phyloP scores from a whole-genome alignment of 2,329 filamentous ascomycete genomes.

The Phaeoacremonium minimum region DNA sequence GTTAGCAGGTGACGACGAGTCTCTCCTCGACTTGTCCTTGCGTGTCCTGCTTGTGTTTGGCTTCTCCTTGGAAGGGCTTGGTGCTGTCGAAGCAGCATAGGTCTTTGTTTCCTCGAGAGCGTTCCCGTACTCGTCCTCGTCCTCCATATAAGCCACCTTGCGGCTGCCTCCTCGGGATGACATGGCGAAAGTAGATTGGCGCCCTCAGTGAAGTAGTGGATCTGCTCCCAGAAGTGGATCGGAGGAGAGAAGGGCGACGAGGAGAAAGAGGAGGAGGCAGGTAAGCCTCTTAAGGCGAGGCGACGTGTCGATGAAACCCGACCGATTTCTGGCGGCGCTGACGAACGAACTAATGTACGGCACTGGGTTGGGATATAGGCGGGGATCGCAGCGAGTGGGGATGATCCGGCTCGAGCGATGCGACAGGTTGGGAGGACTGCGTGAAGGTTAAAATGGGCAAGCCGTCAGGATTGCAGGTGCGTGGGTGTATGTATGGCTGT shows the following conservation, averaged over 20 bases:
- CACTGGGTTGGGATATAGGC: too few relatives aligned
- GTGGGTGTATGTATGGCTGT: too few relatives aligned
- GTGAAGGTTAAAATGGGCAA: too few relatives aligned
- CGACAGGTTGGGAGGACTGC: too few relatives aligned
- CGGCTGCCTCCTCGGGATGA: slow-evolving; percentile 27
- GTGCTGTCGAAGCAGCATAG: slow-evolving; percentile 44
- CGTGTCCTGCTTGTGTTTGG: slow-evolving; percentile 49
- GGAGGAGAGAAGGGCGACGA: not conserved
- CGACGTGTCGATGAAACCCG: not conserved
- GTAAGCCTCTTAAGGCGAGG: not conserved
- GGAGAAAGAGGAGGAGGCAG: not conserved
- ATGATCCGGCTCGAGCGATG: too few relatives aligned
- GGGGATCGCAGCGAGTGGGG: too few relatives aligned
- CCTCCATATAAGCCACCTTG: slow-evolving; percentile 41
- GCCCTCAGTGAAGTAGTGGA: not conserved
- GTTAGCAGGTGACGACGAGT: slow-evolving; percentile 29
- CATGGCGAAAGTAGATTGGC: slow-evolving; percentile 32
- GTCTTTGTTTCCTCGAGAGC: slow-evolving; percentile 29
- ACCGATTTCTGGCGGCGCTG: not conserved
- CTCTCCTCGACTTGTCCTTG: slow-evolving; percentile 29
- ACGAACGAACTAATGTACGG: too few relatives aligned
- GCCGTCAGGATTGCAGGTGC: too few relatives aligned
- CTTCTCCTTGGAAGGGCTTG: slow-evolving; percentile 41
- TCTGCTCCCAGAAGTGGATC: not conserved
- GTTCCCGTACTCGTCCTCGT: slow-evolving; percentile 45